Conservation (phyloP, 2,329 filamentous ascomycete species). For the Hypoxylon sp. region DNA sequence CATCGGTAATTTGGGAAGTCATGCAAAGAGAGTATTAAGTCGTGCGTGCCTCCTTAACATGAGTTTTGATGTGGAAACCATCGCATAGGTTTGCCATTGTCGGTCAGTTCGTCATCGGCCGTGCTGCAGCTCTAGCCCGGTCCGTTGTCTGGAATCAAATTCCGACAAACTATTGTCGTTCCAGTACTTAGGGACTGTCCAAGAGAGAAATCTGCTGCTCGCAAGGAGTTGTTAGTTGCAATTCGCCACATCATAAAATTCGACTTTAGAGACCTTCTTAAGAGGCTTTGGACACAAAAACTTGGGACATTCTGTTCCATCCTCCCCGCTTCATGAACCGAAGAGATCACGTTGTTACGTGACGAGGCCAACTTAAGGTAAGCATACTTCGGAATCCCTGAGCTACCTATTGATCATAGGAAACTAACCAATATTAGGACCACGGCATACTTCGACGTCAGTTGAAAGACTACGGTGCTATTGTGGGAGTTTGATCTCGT, state of each 20-base stretch:
- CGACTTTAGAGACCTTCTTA: conserved; percentile 77
- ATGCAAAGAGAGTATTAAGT: too few species aligned
- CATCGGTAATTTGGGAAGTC: too few species aligned
- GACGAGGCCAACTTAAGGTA: neutral
- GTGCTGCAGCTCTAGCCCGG: too few species aligned
- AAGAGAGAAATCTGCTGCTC: conserved; percentile 90
- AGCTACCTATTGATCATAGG: neutral
- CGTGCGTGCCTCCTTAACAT: too few species aligned
- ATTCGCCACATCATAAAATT: conserved; percentile 99
- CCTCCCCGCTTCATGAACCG: too few species aligned
- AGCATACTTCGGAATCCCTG: neutral
- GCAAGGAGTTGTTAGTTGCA: conserved; percentile 95
- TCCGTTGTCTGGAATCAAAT: neutral
- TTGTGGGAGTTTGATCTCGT: too few species aligned
- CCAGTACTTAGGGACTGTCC: conserved; percentile 94
- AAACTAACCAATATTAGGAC: neutral
- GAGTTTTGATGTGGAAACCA: too few species aligned
- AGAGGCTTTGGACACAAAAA: neutral
- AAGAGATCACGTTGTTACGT: neutral
- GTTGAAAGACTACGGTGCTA: neutral
- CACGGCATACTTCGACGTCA: neutral
- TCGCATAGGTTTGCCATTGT: too few species aligned
- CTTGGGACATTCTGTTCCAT: neutral
- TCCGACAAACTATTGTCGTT: conserved; percentile 75
- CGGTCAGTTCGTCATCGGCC: too few species aligned